Percentiles rank a stretch among this genome's conserved stretches.
phyloP scores from a whole-genome alignment of 306 rosid genomes.

The Dalbergia cultrata region DNA sequence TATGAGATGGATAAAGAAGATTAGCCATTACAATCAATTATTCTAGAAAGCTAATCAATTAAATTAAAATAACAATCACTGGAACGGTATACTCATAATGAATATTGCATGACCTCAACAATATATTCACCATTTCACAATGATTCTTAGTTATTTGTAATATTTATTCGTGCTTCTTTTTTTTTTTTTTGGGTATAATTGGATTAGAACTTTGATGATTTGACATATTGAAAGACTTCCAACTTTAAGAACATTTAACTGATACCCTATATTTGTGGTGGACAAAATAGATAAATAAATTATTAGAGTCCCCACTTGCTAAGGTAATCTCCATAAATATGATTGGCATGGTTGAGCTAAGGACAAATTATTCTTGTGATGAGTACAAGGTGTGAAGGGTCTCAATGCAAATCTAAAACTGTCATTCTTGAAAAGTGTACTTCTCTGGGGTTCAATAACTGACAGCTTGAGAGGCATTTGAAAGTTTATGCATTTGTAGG shows the following conservation, averaged over 20 bases:
- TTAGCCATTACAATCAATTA: constrained; percentile 49
- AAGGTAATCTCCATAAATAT: constrained; percentile 22
- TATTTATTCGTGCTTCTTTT: not conserved
- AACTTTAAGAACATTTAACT: not conserved
- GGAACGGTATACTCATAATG: constrained; percentile 43
- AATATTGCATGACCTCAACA: constrained; percentile 38
- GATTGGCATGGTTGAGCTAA: constrained; percentile 31
- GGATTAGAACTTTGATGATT: constrained; percentile 1
- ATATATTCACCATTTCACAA: constrained; percentile 9
- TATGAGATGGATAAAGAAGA: constrained; percentile 35
- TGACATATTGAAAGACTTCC: not conserved
- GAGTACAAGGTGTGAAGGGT: constrained; percentile 4
- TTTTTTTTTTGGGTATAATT: not conserved
- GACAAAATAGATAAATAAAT: not conserved
- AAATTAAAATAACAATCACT: constrained; percentile 53
- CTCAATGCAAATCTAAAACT: constrained; percentile 27
- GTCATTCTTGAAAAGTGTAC: constrained; percentile 3
- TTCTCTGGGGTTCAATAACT: constrained; percentile 32
- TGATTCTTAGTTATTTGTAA: not conserved
- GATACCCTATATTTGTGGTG: not conserved
- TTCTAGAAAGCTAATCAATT: constrained; percentile 52
- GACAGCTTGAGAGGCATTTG: constrained; percentile 7
- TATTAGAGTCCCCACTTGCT: constrained; percentile 27
- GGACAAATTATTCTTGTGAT: constrained; percentile 12
- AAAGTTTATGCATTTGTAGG: not conserved